Evolutionary conservation across 331 rosid genomes (phyloP), one percentile per base, ranked within the genome.

Genomic region (Pyracantha coccinea): DNA sequence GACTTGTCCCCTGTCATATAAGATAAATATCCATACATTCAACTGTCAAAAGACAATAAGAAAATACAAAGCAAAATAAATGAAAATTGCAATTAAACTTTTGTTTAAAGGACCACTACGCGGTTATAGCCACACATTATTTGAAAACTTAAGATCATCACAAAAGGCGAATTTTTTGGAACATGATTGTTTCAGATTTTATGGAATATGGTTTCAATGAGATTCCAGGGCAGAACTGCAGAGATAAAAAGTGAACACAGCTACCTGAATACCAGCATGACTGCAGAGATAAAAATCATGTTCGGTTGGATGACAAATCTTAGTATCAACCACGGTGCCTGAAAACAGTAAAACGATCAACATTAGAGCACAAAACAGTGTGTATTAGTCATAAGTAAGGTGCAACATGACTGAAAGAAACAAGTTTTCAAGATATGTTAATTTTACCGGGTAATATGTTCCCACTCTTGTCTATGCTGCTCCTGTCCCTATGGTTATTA

Each of bases 281-380:
- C 99, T 95, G 86, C 99, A 95, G 75, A 95, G 99, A 83, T 95
- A 95, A 82, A 95, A 95, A 86, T 95, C 97, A 80, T 89, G 90
- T 68, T 95, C 99, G 14, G 99, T 89, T n/a, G 99, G 99, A 82
- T 95, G 99, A 66, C 99, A 95, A 74, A 95, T 95, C 84, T 90
- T 95, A 12, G 99, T 32, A 80, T 95, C 99, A 45, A 95, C 91
- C 45, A 95, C 99, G 6, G 99, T 95, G 61, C 99, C 99, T 95
- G 88, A 67, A 81, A 74, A 47, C 25, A 75, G 76, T 41, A 76
- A 28, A 10, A 53, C 74, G 59, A 58, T 7, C 12, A 69, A 65
- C 53, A 73, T 57, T 35, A 45, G 15, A 41, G 21, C 38, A 24
- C 16, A 52, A 25, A 62, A 71, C 61, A 62, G 15, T 38, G 2